These are phyloP conservation scores for Suillus luteus DNA, from an alignment of 768 basidiomycete species.

Conservation along the genomic window DNA sequence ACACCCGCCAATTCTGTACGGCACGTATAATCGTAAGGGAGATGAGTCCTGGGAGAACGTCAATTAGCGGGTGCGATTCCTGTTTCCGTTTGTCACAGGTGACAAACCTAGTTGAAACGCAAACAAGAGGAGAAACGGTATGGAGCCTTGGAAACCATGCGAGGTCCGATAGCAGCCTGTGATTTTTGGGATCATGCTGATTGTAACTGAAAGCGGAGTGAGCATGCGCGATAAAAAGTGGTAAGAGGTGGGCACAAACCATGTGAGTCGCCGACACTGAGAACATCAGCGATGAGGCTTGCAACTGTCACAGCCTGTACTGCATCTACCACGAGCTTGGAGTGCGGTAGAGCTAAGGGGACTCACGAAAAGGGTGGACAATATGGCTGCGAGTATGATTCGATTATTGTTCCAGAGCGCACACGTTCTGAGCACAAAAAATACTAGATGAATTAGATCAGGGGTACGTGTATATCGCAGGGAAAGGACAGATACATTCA, in stretches of 20 bases:
- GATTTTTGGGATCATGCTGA: not conserved
- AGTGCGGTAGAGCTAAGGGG: not conserved
- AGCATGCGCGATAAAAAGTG: not conserved
- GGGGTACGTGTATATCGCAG: not conserved
- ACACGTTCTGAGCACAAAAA: not conserved
- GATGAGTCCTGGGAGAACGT: not conserved
- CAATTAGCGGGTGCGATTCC: not conserved
- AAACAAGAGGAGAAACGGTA: not conserved
- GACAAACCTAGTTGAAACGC: not conserved
- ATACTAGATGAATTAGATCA: not conserved
- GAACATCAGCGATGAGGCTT: not conserved
- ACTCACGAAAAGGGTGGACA: not conserved
- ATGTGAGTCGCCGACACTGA: not conserved
- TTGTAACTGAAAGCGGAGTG: not conserved
- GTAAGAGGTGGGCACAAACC: not conserved
- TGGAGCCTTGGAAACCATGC: not conserved
- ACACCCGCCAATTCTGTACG: not conserved
- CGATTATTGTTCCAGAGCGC: not conserved
- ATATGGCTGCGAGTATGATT: not conserved
- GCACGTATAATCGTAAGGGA: not conserved
- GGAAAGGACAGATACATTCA: not conserved
- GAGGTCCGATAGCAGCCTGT: not conserved
- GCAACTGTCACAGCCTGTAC: not conserved
- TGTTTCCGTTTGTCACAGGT: not conserved
- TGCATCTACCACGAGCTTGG: not conserved